Evolutionary conservation across 768 basidiomycete species (phyloP).

Genomic region (Polyporus arcularius): DNA sequence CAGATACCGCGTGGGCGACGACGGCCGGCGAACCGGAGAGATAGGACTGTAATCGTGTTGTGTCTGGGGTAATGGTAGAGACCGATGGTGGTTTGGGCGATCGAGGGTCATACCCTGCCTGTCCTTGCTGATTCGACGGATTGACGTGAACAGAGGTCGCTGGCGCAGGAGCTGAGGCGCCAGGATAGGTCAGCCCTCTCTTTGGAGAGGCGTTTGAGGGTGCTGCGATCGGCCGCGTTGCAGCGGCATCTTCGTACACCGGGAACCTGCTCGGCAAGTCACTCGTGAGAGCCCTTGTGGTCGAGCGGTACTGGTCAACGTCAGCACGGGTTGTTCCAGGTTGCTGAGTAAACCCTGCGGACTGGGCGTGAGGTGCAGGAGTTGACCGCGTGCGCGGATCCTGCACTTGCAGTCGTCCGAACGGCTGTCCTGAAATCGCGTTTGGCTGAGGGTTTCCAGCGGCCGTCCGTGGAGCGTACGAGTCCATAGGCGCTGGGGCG

Average conservation of each 20-base stretch:
- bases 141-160: slow-evolving; percentile 2
- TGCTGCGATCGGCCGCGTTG: neutral
- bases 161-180: slow-evolving; percentile 11
- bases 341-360: neutral
- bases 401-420: slow-evolving; percentile 1
- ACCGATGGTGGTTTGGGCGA: slow-evolving; percentile 18
- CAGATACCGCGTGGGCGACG: slow-evolving; percentile 5
- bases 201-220: slow-evolving; percentile 12
- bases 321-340: neutral
- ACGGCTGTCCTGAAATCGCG: neutral
- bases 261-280: slow-evolving; percentile 8
- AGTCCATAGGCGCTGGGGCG: slow-evolving; percentile 1
- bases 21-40: slow-evolving; percentile 8
- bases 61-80: neutral
- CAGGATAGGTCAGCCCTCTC: slow-evolving; percentile 14
- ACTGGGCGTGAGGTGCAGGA: slow-evolving; percentile 3
- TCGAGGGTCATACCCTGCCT: slow-evolving; percentile 8
- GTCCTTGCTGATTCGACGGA: slow-evolving; percentile 1
- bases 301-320: neutral
- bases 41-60: neutral
- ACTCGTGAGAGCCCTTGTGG: neutral
- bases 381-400: slow-evolving; percentile 9
- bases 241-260: slow-evolving; percentile 4
- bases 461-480: slow-evolving; percentile 8
- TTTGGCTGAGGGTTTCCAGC: neutral